Base-by-base conservation (phyloP, 2,329 filamentous ascomycete species). In the Hymenoscyphus occultus region DNA sequence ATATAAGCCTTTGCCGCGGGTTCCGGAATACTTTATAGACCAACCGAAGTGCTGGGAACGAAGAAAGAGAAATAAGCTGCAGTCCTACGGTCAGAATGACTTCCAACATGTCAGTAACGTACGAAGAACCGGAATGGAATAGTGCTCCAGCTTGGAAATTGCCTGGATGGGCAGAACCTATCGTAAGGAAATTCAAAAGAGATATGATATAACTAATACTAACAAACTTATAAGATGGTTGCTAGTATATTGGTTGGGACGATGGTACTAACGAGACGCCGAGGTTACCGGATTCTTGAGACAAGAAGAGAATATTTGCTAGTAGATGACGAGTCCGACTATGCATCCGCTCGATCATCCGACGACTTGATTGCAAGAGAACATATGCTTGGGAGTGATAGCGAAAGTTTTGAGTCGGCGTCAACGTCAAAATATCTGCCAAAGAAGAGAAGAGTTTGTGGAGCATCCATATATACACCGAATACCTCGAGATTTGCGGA, bases 401-500 rank as follows among this genome's bases (percentile, higher is more conserved):
- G 42, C 10, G 68, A 68, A n/a, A 68, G 64, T 45, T 35, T 69
- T 22, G 73, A 74, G 32, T 68, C 67, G 0, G 67, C 72, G 54
- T 64, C 67, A 7, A 71, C 72, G 1, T 70, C 72, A 40, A 75
- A 75, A 32, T 71, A 74, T 57, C 78, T 79, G 12, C 77, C 81
- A 28, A 86, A 85, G 74, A 78, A 79, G 65, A 80, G 84, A 64
- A 73, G 73, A 31, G 82, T 81, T 69, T 84, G 81, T 70, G 82
- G 85, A n/a, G 69, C 71, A 39, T 74, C 80, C 56, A 74, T 80
- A 19, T 73, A 85, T 65, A 87, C 81, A 5, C 86, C 85, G 12
- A 87, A 87, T 71, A 84, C 85, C 2, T 83, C 83, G 2, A 81
- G 84, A n/a, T 90, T 88, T 75, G 80, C 82, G 48, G 80, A 83